Conservation (phyloP, 2,329 filamentous ascomycete species). For the Xylariaceae sp. region DNA sequence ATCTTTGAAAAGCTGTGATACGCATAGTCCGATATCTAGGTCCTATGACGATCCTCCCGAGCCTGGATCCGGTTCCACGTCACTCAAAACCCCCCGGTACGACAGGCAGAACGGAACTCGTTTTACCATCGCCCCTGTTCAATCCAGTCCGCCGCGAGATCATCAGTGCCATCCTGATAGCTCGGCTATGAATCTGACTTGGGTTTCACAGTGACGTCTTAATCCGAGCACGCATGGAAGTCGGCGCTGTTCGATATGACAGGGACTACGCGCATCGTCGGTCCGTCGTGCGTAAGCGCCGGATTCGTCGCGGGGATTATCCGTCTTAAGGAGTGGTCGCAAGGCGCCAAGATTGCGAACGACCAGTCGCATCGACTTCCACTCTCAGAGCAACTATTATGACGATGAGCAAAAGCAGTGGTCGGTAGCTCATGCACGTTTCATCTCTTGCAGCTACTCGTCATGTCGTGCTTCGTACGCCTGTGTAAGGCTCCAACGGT, state of each 20-base stretch:
- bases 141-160: neutral
- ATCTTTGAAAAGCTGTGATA: neutral
- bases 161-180: neutral
- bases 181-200: neutral
- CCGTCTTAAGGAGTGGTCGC: neutral
- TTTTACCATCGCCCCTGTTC: neutral
- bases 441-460: neutral
- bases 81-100: too few relatives aligned
- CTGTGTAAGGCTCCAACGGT: neutral
- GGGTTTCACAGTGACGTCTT: neutral
- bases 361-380: too few relatives aligned
- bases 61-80: neutral
- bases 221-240: neutral
- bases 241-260: neutral
- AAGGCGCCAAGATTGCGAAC: too few relatives aligned
- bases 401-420: too few relatives aligned
- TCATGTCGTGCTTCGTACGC: neutral
- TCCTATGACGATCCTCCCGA: neutral
- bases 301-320: neutral
- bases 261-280: neutral
- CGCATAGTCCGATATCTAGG: neutral
- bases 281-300: neutral
- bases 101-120: neutral
- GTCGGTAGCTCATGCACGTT: too few relatives aligned
- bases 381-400: too few relatives aligned